Evolutionary conservation across 805 yeast species (phyloP).

Genomic region (Teunomyces panamensis): DNA sequence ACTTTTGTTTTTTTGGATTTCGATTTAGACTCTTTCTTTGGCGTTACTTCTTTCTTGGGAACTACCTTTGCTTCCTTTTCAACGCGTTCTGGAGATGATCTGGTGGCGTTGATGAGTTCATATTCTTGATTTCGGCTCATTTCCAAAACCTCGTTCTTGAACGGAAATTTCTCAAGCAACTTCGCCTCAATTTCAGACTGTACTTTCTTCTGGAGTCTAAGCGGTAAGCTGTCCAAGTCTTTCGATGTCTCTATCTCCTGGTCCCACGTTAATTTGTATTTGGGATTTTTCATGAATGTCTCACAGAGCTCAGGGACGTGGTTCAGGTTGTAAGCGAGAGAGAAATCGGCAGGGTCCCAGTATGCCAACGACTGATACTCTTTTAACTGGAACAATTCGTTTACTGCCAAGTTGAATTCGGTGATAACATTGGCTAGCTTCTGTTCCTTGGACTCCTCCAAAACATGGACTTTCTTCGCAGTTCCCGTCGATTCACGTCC

Average conservation of each 20-base stretch:
- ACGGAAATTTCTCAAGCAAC: conserved; percentile 34
- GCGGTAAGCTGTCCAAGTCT: conserved; percentile 31
- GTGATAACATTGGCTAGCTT: conserved; percentile 42
- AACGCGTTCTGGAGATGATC: background rate
- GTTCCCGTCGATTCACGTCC: background rate
- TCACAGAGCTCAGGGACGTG: conserved; percentile 34
- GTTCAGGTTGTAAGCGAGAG: conserved; percentile 12
- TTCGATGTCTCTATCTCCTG: conserved; percentile 18
- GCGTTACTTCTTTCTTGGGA: background rate
- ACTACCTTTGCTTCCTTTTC: background rate
- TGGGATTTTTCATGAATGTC: conserved; percentile 24
- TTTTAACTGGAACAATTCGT: conserved; percentile 62
- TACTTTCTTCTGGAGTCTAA: conserved; percentile 38
- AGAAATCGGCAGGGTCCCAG: conserved; percentile 55
- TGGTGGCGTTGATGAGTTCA: conserved; percentile 12
- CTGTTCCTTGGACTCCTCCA: conserved; percentile 10
- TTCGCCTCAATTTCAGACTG: conserved; percentile 31
- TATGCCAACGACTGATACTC: conserved; percentile 60
- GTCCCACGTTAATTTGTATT: conserved; percentile 33
- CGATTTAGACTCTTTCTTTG: background rate
- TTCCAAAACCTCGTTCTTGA: conserved; percentile 27
- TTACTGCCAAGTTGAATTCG: conserved; percentile 47
- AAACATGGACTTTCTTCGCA: background rate
- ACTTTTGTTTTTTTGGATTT: background rate
- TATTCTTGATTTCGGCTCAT: conserved; percentile 20